These are phyloP conservation scores for Xanthoparmelia taractica DNA, from an alignment of 495 filamentous ascomycete genomes.

Conservation along the genomic window DNA sequence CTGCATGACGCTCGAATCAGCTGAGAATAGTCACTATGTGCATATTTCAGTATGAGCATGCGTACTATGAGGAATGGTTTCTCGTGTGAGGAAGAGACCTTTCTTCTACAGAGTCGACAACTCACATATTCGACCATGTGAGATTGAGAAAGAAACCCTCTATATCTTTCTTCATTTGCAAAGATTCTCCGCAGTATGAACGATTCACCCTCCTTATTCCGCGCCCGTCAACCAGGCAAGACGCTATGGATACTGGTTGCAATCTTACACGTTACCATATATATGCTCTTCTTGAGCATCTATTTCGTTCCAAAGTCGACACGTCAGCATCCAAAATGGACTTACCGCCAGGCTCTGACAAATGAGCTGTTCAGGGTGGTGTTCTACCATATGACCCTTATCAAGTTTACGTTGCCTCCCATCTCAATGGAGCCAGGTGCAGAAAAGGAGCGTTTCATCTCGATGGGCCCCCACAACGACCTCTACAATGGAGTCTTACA, in stretches of 20 bases:
- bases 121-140: no score
- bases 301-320: constrained; percentile 1
- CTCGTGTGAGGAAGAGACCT: neutral
- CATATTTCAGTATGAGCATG: neutral
- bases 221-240: constrained; percentile 9
- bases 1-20: no score
- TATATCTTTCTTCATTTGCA: no score
- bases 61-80: neutral
- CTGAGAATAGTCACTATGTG: no score
- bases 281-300: constrained; percentile 2
- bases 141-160: no score
- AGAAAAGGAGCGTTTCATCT: constrained; percentile 23
- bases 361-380: constrained; percentile 18
- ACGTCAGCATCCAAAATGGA: constrained; percentile 27
- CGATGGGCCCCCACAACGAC: constrained; percentile 15
- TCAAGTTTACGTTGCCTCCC: neutral
- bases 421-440: constrained; percentile 13
- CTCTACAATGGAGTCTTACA: constrained; percentile 28
- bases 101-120: no score
- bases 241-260: neutral
- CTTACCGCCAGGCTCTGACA: constrained; percentile 26
- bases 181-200: no score
- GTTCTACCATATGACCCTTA: constrained; percentile 8
- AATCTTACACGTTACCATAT: neutral
- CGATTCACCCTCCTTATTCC: neutral